phyloP scores from a whole-genome alignment of 177 flowering plant species.

The Vitis hybrid region DNA sequence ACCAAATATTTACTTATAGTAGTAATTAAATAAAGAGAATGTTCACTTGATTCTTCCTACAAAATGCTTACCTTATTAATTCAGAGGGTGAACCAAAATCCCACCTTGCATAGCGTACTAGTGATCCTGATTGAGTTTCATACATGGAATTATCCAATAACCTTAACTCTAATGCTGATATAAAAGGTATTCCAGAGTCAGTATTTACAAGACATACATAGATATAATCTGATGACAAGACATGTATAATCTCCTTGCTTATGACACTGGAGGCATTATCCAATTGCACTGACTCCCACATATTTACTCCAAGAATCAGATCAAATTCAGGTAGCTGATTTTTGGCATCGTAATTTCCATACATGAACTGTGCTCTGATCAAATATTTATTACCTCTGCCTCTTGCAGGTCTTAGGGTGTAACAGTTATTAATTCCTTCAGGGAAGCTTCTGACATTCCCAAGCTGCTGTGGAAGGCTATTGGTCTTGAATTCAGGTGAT shows the following conservation, averaged over 20 bases:
- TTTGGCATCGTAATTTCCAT: conserved; percentile 27
- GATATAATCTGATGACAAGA: neutral
- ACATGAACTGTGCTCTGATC: conserved; percentile 32
- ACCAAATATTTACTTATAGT: too few species aligned
- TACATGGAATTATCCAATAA: conserved; percentile 10
- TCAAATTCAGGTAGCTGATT: conserved; percentile 23
- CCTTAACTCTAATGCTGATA: conserved; percentile 32
- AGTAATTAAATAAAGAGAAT: too few species aligned
- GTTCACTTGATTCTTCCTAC: too few species aligned
- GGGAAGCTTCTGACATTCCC: conserved; percentile 22
- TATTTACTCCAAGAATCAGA: conserved; percentile 22
- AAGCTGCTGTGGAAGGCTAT: neutral
- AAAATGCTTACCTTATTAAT: neutral
- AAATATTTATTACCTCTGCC: conserved; percentile 11
- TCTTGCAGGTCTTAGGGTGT: conserved; percentile 11
- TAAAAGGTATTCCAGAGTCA: conserved; percentile 22
- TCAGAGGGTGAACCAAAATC: neutral
- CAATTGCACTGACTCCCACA: conserved; percentile 22
- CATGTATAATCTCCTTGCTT: conserved; percentile 14
- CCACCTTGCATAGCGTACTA: neutral
- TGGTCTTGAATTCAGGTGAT: neutral
- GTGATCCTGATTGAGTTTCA: conserved; percentile 4
- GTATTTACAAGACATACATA: conserved; percentile 27
- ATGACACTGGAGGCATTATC: neutral
- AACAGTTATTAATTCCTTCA: conserved; percentile 23